A percentile compares a stretch with the other conserved stretches of the same genome.
phyloP scores from a whole-genome alignment of 2,329 filamentous ascomycete species.

The Alternaria dauci region DNA sequence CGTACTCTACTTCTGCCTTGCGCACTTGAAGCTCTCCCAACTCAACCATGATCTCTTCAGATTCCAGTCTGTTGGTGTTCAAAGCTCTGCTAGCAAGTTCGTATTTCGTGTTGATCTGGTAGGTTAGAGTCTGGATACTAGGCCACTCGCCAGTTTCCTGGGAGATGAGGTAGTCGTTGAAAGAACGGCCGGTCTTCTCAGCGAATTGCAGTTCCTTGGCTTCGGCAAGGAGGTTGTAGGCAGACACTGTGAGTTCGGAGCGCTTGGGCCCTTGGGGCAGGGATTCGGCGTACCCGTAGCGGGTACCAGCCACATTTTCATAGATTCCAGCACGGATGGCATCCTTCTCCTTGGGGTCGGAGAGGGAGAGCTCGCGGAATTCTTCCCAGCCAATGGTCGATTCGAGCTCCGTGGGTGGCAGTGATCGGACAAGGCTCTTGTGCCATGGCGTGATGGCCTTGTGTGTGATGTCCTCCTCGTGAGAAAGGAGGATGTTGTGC shows the following conservation, averaged over 20 bases:
- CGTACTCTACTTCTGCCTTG: constrained; percentile 22
- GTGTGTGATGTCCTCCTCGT: constrained; percentile 43
- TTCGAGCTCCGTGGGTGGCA: constrained; percentile 33
- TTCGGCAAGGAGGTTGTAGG: constrained; percentile 42
- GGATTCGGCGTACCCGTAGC: constrained; percentile 32
- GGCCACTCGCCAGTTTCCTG: constrained; percentile 18
- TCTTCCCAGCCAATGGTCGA: constrained; percentile 39
- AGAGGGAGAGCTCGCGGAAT: constrained; percentile 36
- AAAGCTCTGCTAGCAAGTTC: constrained; percentile 19
- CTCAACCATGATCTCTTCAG: constrained; percentile 26
- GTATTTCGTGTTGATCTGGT: constrained; percentile 30
- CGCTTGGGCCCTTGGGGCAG: constrained; percentile 31
- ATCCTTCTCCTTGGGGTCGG: constrained; percentile 29
- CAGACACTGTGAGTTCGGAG: constrained; percentile 31
- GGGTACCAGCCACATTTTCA: constrained; percentile 34
- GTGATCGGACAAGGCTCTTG: constrained; percentile 27
- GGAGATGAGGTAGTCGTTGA: constrained; percentile 22
- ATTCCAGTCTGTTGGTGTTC: constrained; percentile 20
- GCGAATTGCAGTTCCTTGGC: constrained; percentile 37
- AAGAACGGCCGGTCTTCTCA: constrained; percentile 30
- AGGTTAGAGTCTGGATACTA: constrained; percentile 27
- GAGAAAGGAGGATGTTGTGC: constrained; percentile 69
- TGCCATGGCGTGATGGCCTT: constrained; percentile 32
- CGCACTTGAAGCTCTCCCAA: constrained; percentile 28
- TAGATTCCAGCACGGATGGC: constrained; percentile 35